Evolutionary conservation across 768 basidiomycete species (phyloP), one percentile per base, ranked within the genome.

Genomic region (Lentinula edodes): DNA sequence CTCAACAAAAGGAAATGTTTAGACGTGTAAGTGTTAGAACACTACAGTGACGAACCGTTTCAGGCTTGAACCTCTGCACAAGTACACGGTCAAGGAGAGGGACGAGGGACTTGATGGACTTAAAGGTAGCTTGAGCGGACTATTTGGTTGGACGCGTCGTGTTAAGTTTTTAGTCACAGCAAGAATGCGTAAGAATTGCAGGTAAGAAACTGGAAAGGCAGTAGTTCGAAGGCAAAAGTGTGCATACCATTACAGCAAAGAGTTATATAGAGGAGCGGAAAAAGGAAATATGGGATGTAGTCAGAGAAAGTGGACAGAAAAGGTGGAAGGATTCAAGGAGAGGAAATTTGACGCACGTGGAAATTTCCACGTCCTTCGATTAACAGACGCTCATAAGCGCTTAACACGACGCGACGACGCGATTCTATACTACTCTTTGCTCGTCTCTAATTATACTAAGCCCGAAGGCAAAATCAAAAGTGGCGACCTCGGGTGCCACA

Each of bases 41-140:
- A 28, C 3, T 28, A 23, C 9, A 20, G 41, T 39, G 18, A 43
- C n/a, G 43, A 59, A 98, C 95, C 7, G 93, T 92, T 67, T 96
- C 95, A 36, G 93, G 81, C 81, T 98, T 98, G 87, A 96, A 96
- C 61, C 95, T 85, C 78, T 98, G 96, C 63, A 98, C 95, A 66
- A 98, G 83, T 65, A 98, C 92, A 66, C 96, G 92, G 87, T 98
- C 96, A 60, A 98, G 80, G 55, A 98, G 85, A 63, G 96, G 96
- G 65, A 92, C 77, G 66, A 98, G 73, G 61, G 95, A 80, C 79
- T 84, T 91, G 84, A 98, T 98, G 66, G 87, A 88, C 78, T 93
- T 97, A 88, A 98, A 94, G 28, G 95, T 96, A 66, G 93, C 90
- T 76, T 91, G 90, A 64, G 90, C 77, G 77, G 90, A 90, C 89